Conservation (phyloP, 495 filamentous ascomycete genomes). For the Penicillium fimorum region DNA sequence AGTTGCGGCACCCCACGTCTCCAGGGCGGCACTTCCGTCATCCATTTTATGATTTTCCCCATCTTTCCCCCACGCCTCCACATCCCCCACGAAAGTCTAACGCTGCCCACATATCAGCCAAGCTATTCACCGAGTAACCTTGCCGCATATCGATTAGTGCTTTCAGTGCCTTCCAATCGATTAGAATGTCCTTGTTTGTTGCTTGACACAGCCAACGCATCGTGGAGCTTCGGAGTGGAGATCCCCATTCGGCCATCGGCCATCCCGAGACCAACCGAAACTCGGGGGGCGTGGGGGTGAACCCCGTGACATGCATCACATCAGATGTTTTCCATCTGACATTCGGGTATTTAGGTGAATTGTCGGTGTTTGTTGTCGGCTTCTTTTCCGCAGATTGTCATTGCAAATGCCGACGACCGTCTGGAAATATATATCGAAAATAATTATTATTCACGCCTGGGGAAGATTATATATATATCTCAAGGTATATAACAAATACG, state of each 20-base stretch:
- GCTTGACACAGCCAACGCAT: background rate
- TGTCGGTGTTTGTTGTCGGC: background rate
- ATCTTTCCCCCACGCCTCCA: constrained; percentile 12
- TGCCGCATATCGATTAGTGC: background rate
- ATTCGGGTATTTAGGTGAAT: background rate
- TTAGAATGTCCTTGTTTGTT: background rate
- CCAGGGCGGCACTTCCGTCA: background rate
- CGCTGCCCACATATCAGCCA: background rate
- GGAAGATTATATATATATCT: too few species aligned
- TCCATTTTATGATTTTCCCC: background rate
- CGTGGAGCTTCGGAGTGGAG: background rate
- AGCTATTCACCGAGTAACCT: background rate
- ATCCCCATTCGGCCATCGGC: constrained; percentile 3
- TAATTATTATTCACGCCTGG: too few species aligned
- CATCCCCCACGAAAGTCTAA: constrained; percentile 9
- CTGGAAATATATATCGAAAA: too few species aligned
- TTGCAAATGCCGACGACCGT: too few species aligned
- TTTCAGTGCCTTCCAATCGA: background rate
- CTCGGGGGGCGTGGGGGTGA: constrained; percentile 7
- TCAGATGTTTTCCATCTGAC: background rate
- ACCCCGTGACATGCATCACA: background rate
- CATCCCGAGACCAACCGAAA: constrained; percentile 12
- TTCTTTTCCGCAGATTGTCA: too few species aligned
- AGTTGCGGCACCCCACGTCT: background rate
- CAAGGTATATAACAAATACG: too few species aligned